These are phyloP conservation scores for Penicillium sp. DNA, from an alignment of 2,329 filamentous ascomycete genomes.

Conservation along the genomic window DNA sequence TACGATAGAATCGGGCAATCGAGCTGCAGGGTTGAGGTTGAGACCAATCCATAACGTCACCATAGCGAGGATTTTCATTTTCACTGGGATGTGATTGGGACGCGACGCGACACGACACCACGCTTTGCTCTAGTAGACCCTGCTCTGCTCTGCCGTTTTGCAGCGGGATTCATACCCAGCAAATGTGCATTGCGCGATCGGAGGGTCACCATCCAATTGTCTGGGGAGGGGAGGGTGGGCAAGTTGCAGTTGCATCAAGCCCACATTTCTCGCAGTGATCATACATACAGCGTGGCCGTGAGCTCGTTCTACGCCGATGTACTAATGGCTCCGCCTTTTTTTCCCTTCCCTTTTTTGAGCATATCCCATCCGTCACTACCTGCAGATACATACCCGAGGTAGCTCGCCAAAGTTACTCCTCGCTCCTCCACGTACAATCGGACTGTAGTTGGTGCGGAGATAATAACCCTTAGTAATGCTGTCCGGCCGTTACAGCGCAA, in stretches of 20 bases:
- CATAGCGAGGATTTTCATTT: not conserved
- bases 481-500: not conserved
- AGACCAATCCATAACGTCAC: not conserved
- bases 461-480: not conserved
- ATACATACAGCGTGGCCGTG: too few relatives aligned
- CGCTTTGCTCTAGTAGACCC: not conserved
- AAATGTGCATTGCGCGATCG: slow-evolving; percentile 1
- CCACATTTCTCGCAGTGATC: not conserved
- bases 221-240: too few relatives aligned
- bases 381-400: too few relatives aligned
- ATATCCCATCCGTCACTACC: not conserved
- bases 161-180: not conserved
- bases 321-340: too few relatives aligned
- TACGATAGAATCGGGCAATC: not conserved
- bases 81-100: too few relatives aligned
- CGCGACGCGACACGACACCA: too few relatives aligned
- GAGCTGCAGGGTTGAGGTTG: not conserved
- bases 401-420: too few relatives aligned
- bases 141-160: not conserved
- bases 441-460: not conserved
- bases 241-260: not conserved
- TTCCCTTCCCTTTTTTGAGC: not conserved
- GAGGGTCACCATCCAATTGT: too few relatives aligned
- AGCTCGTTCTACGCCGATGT: too few relatives aligned
- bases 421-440: too few relatives aligned